A percentile compares a stretch with the other conserved stretches of the same genome.
These are phyloP conservation scores for Hypoxylon intermedium DNA, from an alignment of 495 filamentous ascomycete species.

Conservation along the genomic window DNA sequence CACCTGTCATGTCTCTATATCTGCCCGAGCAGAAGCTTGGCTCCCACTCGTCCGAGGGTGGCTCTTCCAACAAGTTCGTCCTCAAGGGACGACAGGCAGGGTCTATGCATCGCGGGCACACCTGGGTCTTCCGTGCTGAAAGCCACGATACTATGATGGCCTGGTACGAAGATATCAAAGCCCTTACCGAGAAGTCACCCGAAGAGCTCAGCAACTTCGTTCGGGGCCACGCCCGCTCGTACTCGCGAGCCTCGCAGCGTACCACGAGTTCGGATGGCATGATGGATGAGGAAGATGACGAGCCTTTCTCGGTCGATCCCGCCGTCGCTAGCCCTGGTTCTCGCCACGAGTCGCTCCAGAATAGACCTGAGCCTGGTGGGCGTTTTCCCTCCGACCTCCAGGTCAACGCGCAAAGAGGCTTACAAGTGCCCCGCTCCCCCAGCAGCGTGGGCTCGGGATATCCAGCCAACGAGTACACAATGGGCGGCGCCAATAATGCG, in stretches of 20 bases:
- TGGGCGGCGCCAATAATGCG: constrained; percentile 10
- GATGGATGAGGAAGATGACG: constrained; percentile 85
- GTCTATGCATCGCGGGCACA: constrained; percentile 90
- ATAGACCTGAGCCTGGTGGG: constrained; percentile 81
- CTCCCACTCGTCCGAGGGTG: constrained; percentile 82
- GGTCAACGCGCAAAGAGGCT: constrained; percentile 71
- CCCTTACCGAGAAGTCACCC: constrained; percentile 83
- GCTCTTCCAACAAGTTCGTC: constrained; percentile 96
- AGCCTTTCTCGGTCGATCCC: constrained; percentile 71
- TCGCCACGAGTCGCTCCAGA: constrained; percentile 55
- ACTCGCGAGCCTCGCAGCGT: constrained; percentile 71
- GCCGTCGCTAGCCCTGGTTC: constrained; percentile 54
- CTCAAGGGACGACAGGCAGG: constrained; percentile 95
- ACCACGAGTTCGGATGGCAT: constrained; percentile 74
- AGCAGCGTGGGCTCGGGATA: constrained; percentile 77
- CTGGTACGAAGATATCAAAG: constrained; percentile 93
- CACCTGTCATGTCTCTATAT: constrained; percentile 93
- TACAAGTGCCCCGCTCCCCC: constrained; percentile 76
- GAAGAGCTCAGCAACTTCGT: constrained; percentile 90
- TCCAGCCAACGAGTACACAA: constrained; percentile 42
- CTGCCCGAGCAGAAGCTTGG: constrained; percentile 94
- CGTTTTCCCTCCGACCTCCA: constrained; percentile 88
- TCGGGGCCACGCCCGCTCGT: constrained; percentile 73
- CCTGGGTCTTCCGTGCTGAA: constrained; percentile 97
- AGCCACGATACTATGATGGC: constrained; percentile 95